Evolutionary conservation across 805 yeast species (phyloP).

Genomic region (Hanseniaspora valbyensis): DNA sequence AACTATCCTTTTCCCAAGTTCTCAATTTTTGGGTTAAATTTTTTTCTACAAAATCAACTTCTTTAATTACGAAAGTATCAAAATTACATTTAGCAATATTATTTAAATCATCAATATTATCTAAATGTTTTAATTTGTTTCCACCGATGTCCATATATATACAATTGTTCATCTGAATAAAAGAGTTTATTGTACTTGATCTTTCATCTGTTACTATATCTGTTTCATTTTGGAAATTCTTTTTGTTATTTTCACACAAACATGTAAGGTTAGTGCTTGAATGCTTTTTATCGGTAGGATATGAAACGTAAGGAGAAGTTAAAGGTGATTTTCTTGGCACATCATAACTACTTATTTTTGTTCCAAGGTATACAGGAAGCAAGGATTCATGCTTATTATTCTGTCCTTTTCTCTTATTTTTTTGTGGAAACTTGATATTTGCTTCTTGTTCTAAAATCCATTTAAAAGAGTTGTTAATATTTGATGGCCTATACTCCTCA

Average conservation of each 20-base stretch:
- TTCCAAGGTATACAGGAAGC: background rate
- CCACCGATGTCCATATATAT: slow-evolving; percentile 8
- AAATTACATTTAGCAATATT: background rate
- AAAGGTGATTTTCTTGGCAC: slow-evolving; percentile 5
- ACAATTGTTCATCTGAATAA: background rate
- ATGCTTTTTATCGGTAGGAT: background rate
- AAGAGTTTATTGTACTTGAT: background rate
- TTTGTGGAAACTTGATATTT: slow-evolving; percentile 12
- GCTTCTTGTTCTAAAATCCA: slow-evolving; percentile 22
- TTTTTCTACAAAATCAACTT: slow-evolving; percentile 3
- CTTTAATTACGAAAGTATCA: slow-evolving; percentile 16
- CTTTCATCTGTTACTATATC: background rate
- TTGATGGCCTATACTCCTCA: slow-evolving; percentile 36
- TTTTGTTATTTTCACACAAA: no score
- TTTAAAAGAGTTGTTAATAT: slow-evolving; percentile 25
- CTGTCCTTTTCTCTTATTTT: background rate
- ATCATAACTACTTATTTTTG: background rate
- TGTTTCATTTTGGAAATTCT: no score
- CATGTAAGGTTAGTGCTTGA: no score
- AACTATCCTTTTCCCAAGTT: slow-evolving; percentile 25
- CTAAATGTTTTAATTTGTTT: background rate
- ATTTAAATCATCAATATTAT: background rate
- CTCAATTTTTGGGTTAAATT: slow-evolving; percentile 19
- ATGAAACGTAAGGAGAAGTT: slow-evolving; percentile 10
- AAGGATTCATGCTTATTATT: no score